Base-by-base conservation (phyloP, 345 rosid genomes). In the Trapa incisa region DNA sequence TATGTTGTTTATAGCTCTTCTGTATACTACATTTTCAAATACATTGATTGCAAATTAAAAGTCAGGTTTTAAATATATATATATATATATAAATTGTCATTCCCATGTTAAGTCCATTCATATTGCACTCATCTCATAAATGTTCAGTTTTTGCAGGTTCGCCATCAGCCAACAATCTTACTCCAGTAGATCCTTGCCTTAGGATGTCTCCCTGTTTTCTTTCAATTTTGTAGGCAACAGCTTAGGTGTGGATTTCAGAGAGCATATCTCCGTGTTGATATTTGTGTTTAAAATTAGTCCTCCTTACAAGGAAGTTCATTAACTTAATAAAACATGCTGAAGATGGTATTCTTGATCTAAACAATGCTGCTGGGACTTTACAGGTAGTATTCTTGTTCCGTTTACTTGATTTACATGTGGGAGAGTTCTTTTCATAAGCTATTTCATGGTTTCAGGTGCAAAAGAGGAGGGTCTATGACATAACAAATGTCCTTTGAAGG, bases 401-500 rank as follows among this genome's bases (percentile, higher is more conserved):
- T 64, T n/a, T 15, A 47, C 39, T 65, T 47, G 37, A 35, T 35
- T 36, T 65, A 60, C 22, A 54, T 43, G 37, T 65, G 37, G 0
- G 29, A 69, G 47, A 22, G 42, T 29, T 22, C 53, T n/a, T 37
- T 35, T 56, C 7, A 53, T 29, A 6, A 39, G 16, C 61, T 68
- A 41, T 70, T 74, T 47, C 52, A 42, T 75, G 68, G 73, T 71
- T 42, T 37, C 77, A 94, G 99, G 99, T 94, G 73, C 97, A 94
- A 89, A 94, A 94, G 78, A 84, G 99, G 77, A 83, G 99, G 73
- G 87, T 94, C 78, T 94, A 94, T 71, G 99, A 94, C 76, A 91
- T 94, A 72, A 94, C 97, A 76, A 94, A 91, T 84, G 99, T 94
- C 69, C 82, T 94, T 22, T 64, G 99, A 91, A 87, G 99, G 99